phyloP scores from a whole-genome alignment of 371 early-diverging fungal genomes.

The Apophysomyces trapeziformis region DNA sequence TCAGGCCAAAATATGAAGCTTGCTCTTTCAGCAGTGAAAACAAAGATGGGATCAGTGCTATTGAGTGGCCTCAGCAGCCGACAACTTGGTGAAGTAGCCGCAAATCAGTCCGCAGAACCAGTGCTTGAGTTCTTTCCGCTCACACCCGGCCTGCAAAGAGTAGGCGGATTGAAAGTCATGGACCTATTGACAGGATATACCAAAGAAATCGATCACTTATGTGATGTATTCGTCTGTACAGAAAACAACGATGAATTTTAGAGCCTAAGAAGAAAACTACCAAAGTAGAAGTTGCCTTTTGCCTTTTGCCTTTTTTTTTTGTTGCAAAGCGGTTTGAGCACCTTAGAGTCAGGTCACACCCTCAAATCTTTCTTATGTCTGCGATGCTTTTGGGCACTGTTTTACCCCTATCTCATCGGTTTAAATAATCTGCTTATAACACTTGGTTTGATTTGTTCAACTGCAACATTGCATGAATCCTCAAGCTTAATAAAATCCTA shows the following conservation, averaged over 20 bases:
- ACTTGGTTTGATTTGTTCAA: too few relatives aligned
- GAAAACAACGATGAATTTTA: neutral
- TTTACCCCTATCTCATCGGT: too few relatives aligned
- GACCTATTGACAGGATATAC: conserved; percentile 71
- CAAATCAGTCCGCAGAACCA: conserved; percentile 67
- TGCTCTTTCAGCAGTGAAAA: conserved; percentile 71
- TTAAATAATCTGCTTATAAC: too few relatives aligned
- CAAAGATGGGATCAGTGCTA: conserved; percentile 81
- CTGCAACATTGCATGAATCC: too few relatives aligned
- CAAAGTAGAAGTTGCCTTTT: neutral
- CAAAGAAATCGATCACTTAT: conserved; percentile 72
- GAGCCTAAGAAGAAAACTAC: neutral
- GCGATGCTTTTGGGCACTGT: too few relatives aligned
- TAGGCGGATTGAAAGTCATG: conserved; percentile 77
- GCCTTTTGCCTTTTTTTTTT: too few relatives aligned
- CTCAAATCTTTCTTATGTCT: too few relatives aligned
- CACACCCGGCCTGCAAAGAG: conserved; percentile 82
- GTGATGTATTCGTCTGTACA: conserved; percentile 62
- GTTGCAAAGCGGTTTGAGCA: too few relatives aligned
- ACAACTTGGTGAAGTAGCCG: conserved; percentile 68
- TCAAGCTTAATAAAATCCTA: too few relatives aligned
- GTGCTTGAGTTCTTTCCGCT: conserved; percentile 83
- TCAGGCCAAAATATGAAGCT: conserved; percentile 66
- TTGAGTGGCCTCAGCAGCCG: conserved; percentile 74
- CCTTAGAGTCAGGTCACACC: too few relatives aligned